These are phyloP conservation scores for Aegilops bicornis DNA, from an alignment of 176 grass and related monocot species.

Conservation along the genomic window DNA sequence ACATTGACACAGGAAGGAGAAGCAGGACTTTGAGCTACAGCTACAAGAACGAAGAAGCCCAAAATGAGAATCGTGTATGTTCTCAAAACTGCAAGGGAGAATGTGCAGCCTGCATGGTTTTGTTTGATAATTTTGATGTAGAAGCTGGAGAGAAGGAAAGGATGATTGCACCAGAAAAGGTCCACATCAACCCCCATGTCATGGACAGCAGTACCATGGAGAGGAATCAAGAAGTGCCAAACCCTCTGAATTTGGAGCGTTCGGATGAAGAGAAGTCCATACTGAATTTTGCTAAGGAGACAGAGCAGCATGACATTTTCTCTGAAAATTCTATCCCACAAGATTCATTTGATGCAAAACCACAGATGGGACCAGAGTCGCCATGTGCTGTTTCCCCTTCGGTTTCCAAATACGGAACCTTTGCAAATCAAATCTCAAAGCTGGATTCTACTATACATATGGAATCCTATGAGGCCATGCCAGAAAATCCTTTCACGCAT, in stretches of 20 bases:
- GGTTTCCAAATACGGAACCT: slow-evolving; percentile 10
- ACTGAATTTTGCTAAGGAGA: slow-evolving; percentile 11
- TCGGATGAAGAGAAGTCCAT: slow-evolving; percentile 27
- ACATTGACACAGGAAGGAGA: slow-evolving; percentile 57
- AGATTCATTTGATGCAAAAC: slow-evolving; percentile 22
- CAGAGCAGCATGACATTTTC: neutral
- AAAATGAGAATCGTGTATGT: slow-evolving; percentile 35
- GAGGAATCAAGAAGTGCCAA: slow-evolving; percentile 16
- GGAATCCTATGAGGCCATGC: slow-evolving; percentile 2
- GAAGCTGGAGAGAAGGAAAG: slow-evolving; percentile 50
- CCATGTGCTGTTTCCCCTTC: neutral
- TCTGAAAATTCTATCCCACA: slow-evolving; percentile 7
- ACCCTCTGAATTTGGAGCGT: slow-evolving; percentile 19
- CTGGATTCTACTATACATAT: slow-evolving; percentile 1
- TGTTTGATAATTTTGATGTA: slow-evolving; percentile 48
- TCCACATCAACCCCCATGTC: slow-evolving; percentile 38
- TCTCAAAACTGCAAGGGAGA: slow-evolving; percentile 39
- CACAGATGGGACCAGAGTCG: slow-evolving; percentile 7
- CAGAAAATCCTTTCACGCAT: slow-evolving; percentile 29
- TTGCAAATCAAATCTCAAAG: neutral
- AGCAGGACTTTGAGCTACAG: slow-evolving; percentile 25
- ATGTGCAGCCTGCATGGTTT: slow-evolving; percentile 39
- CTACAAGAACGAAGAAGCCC: slow-evolving; percentile 25
- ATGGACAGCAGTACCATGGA: slow-evolving; percentile 38
- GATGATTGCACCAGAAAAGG: slow-evolving; percentile 43